These are phyloP conservation scores for Penicillium freii DNA, from an alignment of 2,329 filamentous ascomycete genomes.

Conservation along the genomic window DNA sequence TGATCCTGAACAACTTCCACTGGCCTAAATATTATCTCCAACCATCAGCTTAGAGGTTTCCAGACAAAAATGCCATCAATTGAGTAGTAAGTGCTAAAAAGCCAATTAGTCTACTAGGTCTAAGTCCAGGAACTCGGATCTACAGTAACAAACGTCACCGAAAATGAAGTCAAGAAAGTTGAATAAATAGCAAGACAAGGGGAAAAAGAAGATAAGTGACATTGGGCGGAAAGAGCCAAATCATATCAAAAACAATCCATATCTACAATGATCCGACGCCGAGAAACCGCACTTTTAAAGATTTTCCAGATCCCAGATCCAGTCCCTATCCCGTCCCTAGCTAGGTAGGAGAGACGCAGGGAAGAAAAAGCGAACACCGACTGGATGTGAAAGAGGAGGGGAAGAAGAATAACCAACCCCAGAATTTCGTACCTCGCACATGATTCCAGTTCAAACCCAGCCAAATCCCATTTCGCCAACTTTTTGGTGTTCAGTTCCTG, in stretches of 20 bases:
- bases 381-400: constrained; percentile 13
- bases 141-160: background rate
- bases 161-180: background rate
- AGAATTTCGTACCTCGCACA: background rate
- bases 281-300: constrained; percentile 26
- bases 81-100: background rate
- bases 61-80: background rate
- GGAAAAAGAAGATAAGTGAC: constrained; percentile 12
- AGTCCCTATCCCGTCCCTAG: background rate
- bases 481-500: background rate
- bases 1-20: background rate
- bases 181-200: constrained; percentile 1
- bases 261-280: constrained; percentile 28
- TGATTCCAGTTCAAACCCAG: background rate
- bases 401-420: background rate
- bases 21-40: background rate
- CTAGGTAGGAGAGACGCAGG: background rate
- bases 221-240: constrained; percentile 20
- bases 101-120: background rate
- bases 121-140: background rate
- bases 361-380: constrained; percentile 10
- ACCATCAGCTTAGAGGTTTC: no score
- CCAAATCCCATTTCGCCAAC: background rate
- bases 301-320: constrained; percentile 14
- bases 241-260: constrained; percentile 23